A percentile compares a stretch with the other conserved stretches of the same genome.
These are phyloP conservation scores for Cantharellus cinnabarinus DNA, from an alignment of 768 basidiomycete genomes.

Conservation along the genomic window DNA sequence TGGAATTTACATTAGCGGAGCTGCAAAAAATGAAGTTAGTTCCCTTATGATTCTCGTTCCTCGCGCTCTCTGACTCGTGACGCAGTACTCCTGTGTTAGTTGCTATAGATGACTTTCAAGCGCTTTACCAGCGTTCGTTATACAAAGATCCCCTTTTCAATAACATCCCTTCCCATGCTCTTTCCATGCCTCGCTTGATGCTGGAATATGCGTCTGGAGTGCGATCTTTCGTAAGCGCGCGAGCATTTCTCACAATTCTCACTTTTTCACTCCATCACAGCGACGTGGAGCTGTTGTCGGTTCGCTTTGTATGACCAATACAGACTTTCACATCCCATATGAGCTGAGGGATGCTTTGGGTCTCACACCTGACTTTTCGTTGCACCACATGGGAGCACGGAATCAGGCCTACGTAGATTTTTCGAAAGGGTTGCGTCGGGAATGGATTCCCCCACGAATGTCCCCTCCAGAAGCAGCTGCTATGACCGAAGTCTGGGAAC, in stretches of 20 bases:
- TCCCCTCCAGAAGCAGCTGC: constrained; percentile 47
- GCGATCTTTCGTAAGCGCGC: constrained; percentile 37
- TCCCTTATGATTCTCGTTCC: not conserved
- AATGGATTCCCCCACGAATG: constrained; percentile 37
- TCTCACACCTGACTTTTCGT: constrained; percentile 22
- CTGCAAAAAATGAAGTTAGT: constrained; percentile 46
- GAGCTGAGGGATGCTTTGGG: constrained; percentile 46
- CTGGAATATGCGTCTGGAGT: constrained; percentile 62
- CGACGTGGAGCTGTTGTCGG: constrained; percentile 50
- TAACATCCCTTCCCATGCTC: constrained; percentile 49
- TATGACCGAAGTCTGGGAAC: constrained; percentile 59
- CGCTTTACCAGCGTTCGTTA: constrained; percentile 40
- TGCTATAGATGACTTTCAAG: constrained; percentile 77
- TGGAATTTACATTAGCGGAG: constrained; percentile 38
- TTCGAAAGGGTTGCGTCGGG: constrained; percentile 30
- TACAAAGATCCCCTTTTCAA: constrained; percentile 61
- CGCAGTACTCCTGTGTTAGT: constrained; percentile 55
- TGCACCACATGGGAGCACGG: constrained; percentile 37
- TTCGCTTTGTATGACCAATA: constrained; percentile 42
- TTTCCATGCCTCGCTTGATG: constrained; percentile 57
- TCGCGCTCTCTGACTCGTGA: not conserved
- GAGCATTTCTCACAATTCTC: not conserved
- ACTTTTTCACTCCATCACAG: constrained; percentile 19
- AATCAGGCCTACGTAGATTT: constrained; percentile 30
- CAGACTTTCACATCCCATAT: constrained; percentile 33